A percentile compares a stretch with the other conserved stretches of the same genome.
phyloP scores from a whole-genome alignment of 805 yeast species.

The Monosporozyma servazzii region DNA sequence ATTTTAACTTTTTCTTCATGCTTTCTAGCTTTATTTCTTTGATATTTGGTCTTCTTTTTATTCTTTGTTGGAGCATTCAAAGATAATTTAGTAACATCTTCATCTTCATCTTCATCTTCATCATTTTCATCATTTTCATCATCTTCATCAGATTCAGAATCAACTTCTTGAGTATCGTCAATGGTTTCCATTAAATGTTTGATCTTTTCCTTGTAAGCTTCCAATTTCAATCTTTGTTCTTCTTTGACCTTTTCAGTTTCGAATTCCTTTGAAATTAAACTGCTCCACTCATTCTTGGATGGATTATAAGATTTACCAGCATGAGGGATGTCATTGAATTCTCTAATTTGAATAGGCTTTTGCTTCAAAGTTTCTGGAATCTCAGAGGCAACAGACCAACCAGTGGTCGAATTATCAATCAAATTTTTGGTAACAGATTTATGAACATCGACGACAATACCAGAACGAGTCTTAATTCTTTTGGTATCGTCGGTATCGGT shows the following conservation, averaged over 20 bases:
- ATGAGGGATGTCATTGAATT: slow-evolving; percentile 49
- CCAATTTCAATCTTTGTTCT: slow-evolving; percentile 49
- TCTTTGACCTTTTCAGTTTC: slow-evolving; percentile 58
- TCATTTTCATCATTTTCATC: slow-evolving; percentile 32
- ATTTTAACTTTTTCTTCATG: slow-evolving; percentile 51
- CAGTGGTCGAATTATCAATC: slow-evolving; percentile 31
- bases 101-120: slow-evolving; percentile 25
- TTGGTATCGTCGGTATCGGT: slow-evolving; percentile 4
- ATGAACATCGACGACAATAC: slow-evolving; percentile 18
- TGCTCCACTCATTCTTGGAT: slow-evolving; percentile 71
- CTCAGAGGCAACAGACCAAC: slow-evolving; percentile 44
- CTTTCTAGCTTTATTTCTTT: slow-evolving; percentile 61
- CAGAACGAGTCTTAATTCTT: slow-evolving; percentile 14
- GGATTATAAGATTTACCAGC: slow-evolving; percentile 92
- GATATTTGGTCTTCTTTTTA: slow-evolving; percentile 67
- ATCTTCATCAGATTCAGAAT: slow-evolving; percentile 29
- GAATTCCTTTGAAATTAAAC: slow-evolving; percentile 57
- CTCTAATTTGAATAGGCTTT: slow-evolving; percentile 45
- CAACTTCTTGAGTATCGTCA: slow-evolving; percentile 48
- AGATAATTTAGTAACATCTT: slow-evolving; percentile 42
- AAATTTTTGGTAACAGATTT: slow-evolving; percentile 34
- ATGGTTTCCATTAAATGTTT: slow-evolving; percentile 54
- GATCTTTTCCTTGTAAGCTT: slow-evolving; percentile 56
- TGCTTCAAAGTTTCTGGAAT: slow-evolving; percentile 47
- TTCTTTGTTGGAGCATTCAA: slow-evolving; percentile 58